phyloP scores from a whole-genome alignment of 805 yeast genomes.

The Saturnispora kantuleensis region DNA sequence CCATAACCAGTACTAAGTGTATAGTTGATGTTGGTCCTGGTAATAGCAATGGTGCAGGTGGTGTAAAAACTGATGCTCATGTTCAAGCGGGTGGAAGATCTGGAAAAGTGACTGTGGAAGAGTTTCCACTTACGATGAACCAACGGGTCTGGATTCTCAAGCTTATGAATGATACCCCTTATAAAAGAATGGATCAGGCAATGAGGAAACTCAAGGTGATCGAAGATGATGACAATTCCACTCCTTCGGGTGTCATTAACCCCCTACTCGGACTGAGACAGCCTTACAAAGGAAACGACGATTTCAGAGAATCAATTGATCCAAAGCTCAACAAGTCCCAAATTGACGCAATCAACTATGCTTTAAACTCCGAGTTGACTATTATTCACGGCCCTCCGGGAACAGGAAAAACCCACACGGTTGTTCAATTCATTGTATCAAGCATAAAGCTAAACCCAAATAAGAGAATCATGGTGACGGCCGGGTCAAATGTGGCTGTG shows the following conservation, averaged over 20 bases:
- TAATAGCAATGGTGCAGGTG: too few species aligned
- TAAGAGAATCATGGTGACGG: slow-evolving; percentile 68
- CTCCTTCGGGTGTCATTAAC: slow-evolving; percentile 30
- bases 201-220: slow-evolving; percentile 55
- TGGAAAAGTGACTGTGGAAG: not conserved
- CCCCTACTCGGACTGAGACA: slow-evolving; percentile 36
- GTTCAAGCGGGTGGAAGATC: slow-evolving; percentile 5
- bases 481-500: slow-evolving; percentile 88
- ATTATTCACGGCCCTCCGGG: slow-evolving; percentile 79
- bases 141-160: slow-evolving; percentile 55
- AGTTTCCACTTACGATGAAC: not conserved
- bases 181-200: slow-evolving; percentile 70
- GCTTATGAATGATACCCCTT: slow-evolving; percentile 58
- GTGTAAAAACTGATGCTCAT: not conserved
- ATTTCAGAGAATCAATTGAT: slow-evolving; percentile 29
- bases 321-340: slow-evolving; percentile 57
- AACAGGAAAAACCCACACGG: slow-evolving; percentile 76
- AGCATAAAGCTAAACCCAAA: slow-evolving; percentile 29
- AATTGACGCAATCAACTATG: slow-evolving; percentile 56
- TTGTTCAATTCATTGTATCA: slow-evolving; percentile 75
- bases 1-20: slow-evolving; percentile 36
- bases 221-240: slow-evolving; percentile 19
- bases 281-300: slow-evolving; percentile 14
- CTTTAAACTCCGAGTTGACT: slow-evolving; percentile 45
- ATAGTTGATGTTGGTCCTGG: slow-evolving; percentile 41